Percentiles rank a stretch among this genome's conserved stretches.
phyloP scores from a whole-genome alignment of 306 rosid species.

The Citrullus colocynthis region DNA sequence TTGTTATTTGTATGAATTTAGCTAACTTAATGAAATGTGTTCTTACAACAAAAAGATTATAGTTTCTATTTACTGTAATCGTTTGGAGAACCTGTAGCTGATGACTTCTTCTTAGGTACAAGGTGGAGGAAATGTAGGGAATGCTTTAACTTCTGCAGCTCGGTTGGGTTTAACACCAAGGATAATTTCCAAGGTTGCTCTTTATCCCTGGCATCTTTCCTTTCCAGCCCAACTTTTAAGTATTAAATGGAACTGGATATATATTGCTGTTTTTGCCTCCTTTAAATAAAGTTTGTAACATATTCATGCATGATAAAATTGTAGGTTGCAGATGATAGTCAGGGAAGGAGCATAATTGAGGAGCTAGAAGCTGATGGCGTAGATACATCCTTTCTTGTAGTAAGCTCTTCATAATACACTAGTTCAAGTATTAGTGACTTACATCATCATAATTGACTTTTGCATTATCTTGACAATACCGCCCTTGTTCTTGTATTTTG shows the following conservation, averaged over 20 bases:
- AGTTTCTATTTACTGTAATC: neutral
- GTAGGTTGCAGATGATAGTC: slow-evolving; percentile 75
- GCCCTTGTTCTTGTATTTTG: neutral
- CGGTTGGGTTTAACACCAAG: slow-evolving; percentile 79
- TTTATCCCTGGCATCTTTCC: neutral
- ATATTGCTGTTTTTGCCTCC: neutral
- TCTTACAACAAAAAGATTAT: neutral
- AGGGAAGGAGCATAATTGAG: slow-evolving; percentile 62
- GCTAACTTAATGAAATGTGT: neutral
- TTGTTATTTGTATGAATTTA: too few species aligned
- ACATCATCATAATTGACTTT: neutral
- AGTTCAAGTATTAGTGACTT: slow-evolving; percentile 1
- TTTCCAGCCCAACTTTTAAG: neutral
- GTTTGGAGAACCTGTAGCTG: neutral
- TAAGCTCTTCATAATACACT: slow-evolving; percentile 17
- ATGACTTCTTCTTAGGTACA: slow-evolving; percentile 42
- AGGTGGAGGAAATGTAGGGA: slow-evolving; percentile 86
- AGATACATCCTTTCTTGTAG: slow-evolving; percentile 73
- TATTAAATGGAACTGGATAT: neutral
- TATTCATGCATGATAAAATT: neutral
- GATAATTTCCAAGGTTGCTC: slow-evolving; percentile 61
- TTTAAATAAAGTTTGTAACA: neutral
- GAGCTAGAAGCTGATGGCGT: slow-evolving; percentile 67
- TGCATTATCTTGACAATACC: neutral
- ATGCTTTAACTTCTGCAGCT: slow-evolving; percentile 72